Conservation (phyloP, 768 basidiomycete species). For the Podaxis rugospora region DNA sequence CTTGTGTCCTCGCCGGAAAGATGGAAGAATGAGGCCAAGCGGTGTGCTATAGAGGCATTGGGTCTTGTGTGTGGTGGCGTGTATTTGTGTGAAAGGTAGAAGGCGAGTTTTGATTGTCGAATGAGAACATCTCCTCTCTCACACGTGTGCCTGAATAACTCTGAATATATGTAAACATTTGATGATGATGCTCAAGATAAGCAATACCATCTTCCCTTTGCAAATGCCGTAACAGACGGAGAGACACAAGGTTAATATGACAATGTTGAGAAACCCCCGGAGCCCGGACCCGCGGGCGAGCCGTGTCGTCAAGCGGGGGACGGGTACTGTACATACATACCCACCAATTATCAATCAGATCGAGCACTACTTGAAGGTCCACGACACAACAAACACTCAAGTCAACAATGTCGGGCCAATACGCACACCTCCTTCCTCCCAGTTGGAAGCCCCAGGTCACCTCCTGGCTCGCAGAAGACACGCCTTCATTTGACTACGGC, state of each 20-base stretch:
- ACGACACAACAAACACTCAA: neutral
- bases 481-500: conserved; percentile 94
- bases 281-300: neutral
- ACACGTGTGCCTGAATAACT: neutral
- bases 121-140: neutral
- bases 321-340: too few species aligned
- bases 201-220: neutral
- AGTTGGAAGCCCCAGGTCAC: conserved; percentile 85
- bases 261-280: neutral
- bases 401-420: conserved; percentile 12
- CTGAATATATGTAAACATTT: neutral
- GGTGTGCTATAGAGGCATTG: neutral
- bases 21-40: neutral
- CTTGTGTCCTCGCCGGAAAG: neutral
- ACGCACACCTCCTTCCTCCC: conserved; percentile 81
- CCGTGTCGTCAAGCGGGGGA: too few species aligned
- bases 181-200: neutral
- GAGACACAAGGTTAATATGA: neutral
- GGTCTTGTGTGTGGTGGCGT: neutral
- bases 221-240: neutral
- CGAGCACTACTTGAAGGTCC: neutral
- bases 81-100: neutral
- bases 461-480: conserved; percentile 88
- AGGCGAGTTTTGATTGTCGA: neutral
- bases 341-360: neutral